Evolutionary conservation across 805 yeast species (phyloP), one percentile per base, ranked within the genome.

Genomic region (Starmera amethionina): DNA sequence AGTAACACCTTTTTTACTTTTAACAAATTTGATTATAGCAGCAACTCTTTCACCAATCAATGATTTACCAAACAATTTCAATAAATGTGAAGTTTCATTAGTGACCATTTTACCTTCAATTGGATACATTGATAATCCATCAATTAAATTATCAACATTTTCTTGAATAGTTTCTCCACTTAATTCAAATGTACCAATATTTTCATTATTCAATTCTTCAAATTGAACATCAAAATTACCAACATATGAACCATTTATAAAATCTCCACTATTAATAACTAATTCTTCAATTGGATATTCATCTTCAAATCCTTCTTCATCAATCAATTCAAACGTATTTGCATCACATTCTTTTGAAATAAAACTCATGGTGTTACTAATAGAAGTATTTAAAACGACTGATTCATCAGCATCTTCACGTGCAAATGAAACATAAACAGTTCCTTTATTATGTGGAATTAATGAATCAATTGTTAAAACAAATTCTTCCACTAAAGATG

Each of bases 261-360:
- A 90, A 59, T 88, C 97, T 31, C 96, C 96, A 9, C 93, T 78
- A 8, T 64, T 63, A 41, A 90, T 58, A 42, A 75, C 77, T 53
- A 88, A 68, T 42, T 81, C 82, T 61, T 87, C 97, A 48, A 93
- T 75, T 58, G 82, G 93, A 63, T 90, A 93, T 62, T 89, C 96
- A 61, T 93, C 97, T 48, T 82, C 83, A 72, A 81, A 85, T 14
- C 96, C 97, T 36, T 78, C 85, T 37, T 73, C 77, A 36, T 74
- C 81, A 43, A 72, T 73, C 38, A 82, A 73, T 46, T 72, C 75
- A 16, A 79, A 79, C 13, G 88, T 79, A 9, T 74, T 70, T 37
- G 86, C 79, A 50, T 86, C 82, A 48, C 84, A 68, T 58, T 90
- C 97, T 62, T 79, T 82, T 37, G 87, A 72, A 15, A 80, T 76